phyloP scores from a whole-genome alignment of 768 basidiomycete genomes.

The Suillus bovinus region DNA sequence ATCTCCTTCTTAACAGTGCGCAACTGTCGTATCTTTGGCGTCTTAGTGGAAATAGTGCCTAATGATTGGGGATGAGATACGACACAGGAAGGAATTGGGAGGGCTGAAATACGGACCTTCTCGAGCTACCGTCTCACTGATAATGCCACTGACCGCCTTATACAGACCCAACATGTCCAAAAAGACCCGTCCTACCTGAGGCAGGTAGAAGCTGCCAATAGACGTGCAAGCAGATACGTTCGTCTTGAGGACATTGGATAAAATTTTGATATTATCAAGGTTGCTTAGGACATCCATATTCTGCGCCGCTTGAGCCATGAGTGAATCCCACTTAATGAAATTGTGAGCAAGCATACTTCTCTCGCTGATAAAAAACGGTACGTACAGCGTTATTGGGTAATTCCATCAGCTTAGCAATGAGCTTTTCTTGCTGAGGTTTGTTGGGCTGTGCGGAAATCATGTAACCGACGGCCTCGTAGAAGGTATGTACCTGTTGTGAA shows the following conservation, averaged over 20 bases:
- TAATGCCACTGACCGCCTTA: constrained; percentile 95
- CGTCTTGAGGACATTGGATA: constrained; percentile 96
- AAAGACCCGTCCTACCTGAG: constrained; percentile 96
- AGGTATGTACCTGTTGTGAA: constrained; percentile 75
- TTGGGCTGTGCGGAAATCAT: constrained; percentile 99
- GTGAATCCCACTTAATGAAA: constrained; percentile 80
- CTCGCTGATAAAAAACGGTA: constrained; percentile 12
- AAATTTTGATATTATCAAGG: constrained; percentile 93
- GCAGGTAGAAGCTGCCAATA: constrained; percentile 95
- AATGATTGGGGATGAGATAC: constrained; percentile 13
- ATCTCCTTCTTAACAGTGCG: constrained; percentile 99
- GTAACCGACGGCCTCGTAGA: constrained; percentile 98
- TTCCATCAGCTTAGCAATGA: constrained; percentile 96
- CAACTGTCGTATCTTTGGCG: constrained; percentile 91
- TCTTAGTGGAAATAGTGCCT: constrained; percentile 94
- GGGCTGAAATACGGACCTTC: constrained; percentile 54
- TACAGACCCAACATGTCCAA: constrained; percentile 98
- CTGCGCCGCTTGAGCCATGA: constrained; percentile 94
- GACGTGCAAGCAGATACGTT: constrained; percentile 98
- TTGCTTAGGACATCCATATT: constrained; percentile 91
- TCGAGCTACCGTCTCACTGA: constrained; percentile 87
- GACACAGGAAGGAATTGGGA: background rate
- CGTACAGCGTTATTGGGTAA: constrained; percentile 93
- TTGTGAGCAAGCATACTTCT: background rate
- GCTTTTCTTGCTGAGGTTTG: constrained; percentile 92